Evolutionary conservation across 2,329 filamentous ascomycete genomes (phyloP), one percentile per base, ranked within the genome.

Genomic region (Plectosphaerella sp.): DNA sequence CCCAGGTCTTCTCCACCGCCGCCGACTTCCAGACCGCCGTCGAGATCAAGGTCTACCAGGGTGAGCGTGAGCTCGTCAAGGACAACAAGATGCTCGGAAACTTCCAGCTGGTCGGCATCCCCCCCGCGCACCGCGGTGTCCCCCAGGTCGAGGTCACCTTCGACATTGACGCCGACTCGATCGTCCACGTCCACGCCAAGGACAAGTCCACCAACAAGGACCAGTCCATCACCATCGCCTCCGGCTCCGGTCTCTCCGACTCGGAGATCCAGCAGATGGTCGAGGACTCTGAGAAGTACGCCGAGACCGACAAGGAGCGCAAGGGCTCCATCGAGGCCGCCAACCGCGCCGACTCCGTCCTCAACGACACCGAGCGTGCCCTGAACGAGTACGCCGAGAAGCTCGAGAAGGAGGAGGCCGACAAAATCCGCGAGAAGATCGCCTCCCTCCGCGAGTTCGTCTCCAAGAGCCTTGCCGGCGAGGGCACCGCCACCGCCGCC

Each of bases 191-290:
- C 59, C 89, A 94, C 73, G 93, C 93, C 73, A 96, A 96, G 83
- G 93, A 97, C 79, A 97, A 97, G 88, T 93, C 91, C 64, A 97
- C 92, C 77, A 90, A 91, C 86, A 97, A 97, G 87, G 93, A 97
- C 71, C 93, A 99, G 82, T 97, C 92, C 57, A 97, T 99, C 78
- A 97, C 93, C 71, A 96, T 99, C 72, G 92, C 93, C 52, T 97
- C 92, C 54, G 94, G 93, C 72, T 97, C 93, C 59, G 93, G 94
- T 84, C 88, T 97, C 53, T 96, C 91, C 47, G 92, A 99, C 57
- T 74, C 81, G 52, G 93, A 99, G 81, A 99, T 99, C 61, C 84
- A 97, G 79, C 87, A 84, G 77, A 97, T 99, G 94, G 92, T 99
- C 68, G 82, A 93, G 70, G 94, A 97, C 71, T 95, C 94, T 50